Evolutionary conservation across 1,284 basidiomycete genomes (phyloP), one percentile per base, ranked within the genome.

Genomic region (Fomitopsis schrenkii): DNA sequence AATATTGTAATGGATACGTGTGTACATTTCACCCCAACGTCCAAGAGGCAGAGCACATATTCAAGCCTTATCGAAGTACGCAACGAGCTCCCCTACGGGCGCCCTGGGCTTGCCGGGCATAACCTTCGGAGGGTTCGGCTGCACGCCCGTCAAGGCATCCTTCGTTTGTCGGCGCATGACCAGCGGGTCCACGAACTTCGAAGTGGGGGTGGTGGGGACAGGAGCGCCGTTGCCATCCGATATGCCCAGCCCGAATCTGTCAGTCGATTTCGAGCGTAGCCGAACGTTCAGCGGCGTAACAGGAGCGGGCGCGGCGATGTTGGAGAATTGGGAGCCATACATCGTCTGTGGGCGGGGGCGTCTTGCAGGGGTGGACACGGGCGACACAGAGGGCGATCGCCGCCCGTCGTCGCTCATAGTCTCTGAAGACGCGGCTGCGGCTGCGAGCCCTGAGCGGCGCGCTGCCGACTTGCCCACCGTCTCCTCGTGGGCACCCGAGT

Each of bases 1-100:
- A 33, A 52, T 52, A 41, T 52, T 19, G 35, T 48, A 22, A 36
- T n/a, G 15, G 42, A 22, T 40, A 57, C 36, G 28, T n/a, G 38
- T 30, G 55, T 40, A 45, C n/a, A 42, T 28, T 33, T 57, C 55
- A 26, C 30, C 22, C 9, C 7, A 40, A 50, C 33, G 40, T 58
- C 42, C 35, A 50, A 58, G 42, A 41, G 9, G 26, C 48, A 50
- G 22, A 50, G 3, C 48, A 40, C 38, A 55, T 17, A n/a, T 8
- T 55, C 41, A 61, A 62, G 70, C 75, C 76, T 82, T 83, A 71
- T 93, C 89, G 66, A 93, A 93, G 74, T 89, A 93, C 22, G 89
- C 89, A n/a, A 92, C 89, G 54, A 93, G 75, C 68, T 91, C 83
- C 17, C 85, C 87, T 53, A 93, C 82, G 3, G 88, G 84, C 14